Evolutionary conservation across 805 yeast genomes (phyloP), one percentile per base, ranked within the genome.

Genomic region (Monosporozyma yasuniensis): DNA sequence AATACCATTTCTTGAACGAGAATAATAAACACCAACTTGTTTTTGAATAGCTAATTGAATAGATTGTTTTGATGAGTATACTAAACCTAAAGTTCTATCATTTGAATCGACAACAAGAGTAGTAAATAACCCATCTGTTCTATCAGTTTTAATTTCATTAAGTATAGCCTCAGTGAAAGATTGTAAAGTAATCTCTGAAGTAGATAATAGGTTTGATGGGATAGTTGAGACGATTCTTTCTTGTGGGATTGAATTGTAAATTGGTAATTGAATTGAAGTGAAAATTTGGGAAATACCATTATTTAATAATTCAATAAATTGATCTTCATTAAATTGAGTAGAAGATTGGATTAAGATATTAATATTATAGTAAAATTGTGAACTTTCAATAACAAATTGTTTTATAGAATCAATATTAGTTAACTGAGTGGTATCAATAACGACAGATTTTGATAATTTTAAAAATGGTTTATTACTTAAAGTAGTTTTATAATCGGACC

Each of bases 21-120:
- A 87, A 67, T 85, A 96, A 69, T 93, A 93, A 2, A 93, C 96
- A 51, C 99, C 99, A 9, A 87, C 80, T 46, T 79, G 77, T 21
- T 87, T 83, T 52, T 79, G 79, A 57, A 93, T 78, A 11, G 98
- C 93, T 59, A 85, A 90, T 42, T 77, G 69, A 60, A 93, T 80
- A 32, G 96, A 87, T 58, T 84, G 89, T 41, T 69, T 69, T 0
- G 96, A 87, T 0, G 98, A 91, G 70, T 89, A 93, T 9, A 91
- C 97, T 27, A 91, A 75, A 4, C 99, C 99, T 47, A 93, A 73
- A 1, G 90, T 81, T 50, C 82, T 83, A 51, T 86, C 81, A 50
- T 81, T 72, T 34, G 65, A 57, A 56, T 84, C 88, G 18, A 82
- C 79, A 41, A 93, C 95, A 48, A 93, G 72, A 1, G 99, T 87